phyloP scores from a whole-genome alignment of 2,329 filamentous ascomycete genomes.

The Clonostachys solani region DNA sequence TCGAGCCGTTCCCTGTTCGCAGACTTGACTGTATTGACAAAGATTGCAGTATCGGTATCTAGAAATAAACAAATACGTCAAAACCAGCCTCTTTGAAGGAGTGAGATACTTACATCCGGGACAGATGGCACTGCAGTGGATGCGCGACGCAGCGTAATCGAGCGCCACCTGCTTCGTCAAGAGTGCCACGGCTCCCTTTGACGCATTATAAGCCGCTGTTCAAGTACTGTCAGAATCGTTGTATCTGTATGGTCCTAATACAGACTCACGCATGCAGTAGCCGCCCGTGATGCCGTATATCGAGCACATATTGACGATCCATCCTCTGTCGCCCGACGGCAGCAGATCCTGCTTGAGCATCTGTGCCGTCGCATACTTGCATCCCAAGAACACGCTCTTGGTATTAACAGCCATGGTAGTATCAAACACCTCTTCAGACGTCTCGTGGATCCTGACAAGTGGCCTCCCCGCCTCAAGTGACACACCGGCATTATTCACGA shows the following conservation, averaged over 20 bases:
- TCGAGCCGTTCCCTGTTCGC: slow-evolving; percentile 7
- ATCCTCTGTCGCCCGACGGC: slow-evolving; percentile 33
- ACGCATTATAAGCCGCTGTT: slow-evolving; percentile 35
- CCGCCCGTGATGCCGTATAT: slow-evolving; percentile 32
- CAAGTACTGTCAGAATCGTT: neutral
- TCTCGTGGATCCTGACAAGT: slow-evolving; percentile 36
- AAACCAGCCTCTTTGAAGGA: neutral
- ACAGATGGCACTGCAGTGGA: slow-evolving; percentile 50
- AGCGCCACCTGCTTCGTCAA: slow-evolving; percentile 41
- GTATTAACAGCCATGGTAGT: slow-evolving; percentile 28
- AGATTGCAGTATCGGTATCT: slow-evolving; percentile 19
- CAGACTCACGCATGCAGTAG: slow-evolving; percentile 13
- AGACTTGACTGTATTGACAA: slow-evolving; percentile 11
- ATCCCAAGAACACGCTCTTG: slow-evolving; percentile 30
- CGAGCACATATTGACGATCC: slow-evolving; percentile 44
- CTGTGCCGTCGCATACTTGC: slow-evolving; percentile 39
- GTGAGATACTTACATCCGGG: slow-evolving; percentile 33
- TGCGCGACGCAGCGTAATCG: slow-evolving; percentile 40
- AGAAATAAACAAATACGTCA: neutral
- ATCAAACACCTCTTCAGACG: slow-evolving; percentile 39
- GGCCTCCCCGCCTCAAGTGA: slow-evolving; percentile 24
- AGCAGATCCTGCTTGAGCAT: slow-evolving; percentile 42
- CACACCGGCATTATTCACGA: slow-evolving; percentile 35
- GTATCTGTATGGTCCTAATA: neutral
- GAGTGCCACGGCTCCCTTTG: slow-evolving; percentile 45